phyloP scores from a whole-genome alignment of 2,329 filamentous ascomycete genomes.

The Verticillium dahliae region DNA sequence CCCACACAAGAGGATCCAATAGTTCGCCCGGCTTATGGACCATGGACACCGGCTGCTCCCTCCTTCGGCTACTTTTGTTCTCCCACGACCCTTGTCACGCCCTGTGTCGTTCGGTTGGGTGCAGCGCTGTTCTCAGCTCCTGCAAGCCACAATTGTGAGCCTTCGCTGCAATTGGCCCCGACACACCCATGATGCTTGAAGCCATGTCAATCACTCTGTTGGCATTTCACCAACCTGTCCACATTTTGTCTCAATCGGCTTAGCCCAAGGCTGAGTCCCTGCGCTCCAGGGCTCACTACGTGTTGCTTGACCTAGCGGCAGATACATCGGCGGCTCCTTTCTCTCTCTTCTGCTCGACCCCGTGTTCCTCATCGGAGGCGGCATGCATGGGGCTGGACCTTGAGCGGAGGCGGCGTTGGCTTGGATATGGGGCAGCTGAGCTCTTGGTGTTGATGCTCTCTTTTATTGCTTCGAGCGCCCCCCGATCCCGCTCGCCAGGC shows the following conservation, averaged over 20 bases:
- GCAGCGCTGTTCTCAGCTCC: constrained; percentile 22
- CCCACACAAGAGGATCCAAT: background rate
- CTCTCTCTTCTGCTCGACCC: background rate
- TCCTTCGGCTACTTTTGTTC: constrained; percentile 83
- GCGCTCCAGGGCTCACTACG: background rate
- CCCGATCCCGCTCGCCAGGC: background rate
- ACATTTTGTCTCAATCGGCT: background rate
- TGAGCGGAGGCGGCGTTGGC: background rate
- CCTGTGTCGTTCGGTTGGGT: background rate
- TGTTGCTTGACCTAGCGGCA: background rate
- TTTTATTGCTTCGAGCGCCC: background rate
- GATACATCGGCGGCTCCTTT: background rate
- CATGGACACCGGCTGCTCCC: constrained; percentile 47
- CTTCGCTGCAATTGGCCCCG: background rate
- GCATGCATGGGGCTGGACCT: background rate
- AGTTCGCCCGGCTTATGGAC: background rate
- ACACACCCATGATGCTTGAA: background rate
- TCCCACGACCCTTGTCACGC: background rate
- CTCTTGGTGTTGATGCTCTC: background rate
- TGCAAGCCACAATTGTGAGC: constrained; percentile 21
- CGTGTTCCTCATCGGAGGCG: background rate
- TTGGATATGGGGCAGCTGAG: background rate
- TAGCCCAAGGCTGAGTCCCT: background rate
- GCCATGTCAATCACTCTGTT: background rate
- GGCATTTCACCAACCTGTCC: background rate